A percentile compares a stretch with the other conserved stretches of the same genome.
Conservation (phyloP, 83 land plant genomes). For the Larix sibirica region DNA sequence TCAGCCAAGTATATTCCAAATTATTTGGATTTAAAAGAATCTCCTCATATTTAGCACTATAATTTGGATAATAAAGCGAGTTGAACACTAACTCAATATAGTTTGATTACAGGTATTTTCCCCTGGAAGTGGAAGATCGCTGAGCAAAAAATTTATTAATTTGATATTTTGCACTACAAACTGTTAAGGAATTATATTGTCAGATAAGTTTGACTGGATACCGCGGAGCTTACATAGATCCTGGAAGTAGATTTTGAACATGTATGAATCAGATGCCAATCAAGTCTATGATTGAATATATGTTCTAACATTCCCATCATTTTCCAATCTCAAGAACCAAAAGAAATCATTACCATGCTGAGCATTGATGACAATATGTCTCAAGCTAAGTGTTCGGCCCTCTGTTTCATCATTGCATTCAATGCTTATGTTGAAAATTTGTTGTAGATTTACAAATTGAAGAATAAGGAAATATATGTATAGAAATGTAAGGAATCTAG, state of each 20-base stretch:
- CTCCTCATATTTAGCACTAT: no score
- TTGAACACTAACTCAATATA: no score
- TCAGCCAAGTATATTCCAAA: no score
- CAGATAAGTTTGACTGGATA: neutral
- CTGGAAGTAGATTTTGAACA: neutral
- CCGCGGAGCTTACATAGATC: neutral
- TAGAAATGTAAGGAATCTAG: no score
- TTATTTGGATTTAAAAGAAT: no score
- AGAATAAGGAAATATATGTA: no score
- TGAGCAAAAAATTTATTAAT: no score
- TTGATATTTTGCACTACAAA: no score
- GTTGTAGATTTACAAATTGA: neutral
- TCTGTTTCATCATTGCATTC: neutral
- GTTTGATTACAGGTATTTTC: no score
- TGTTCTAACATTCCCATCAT: constrained; percentile 57
- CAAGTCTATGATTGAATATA: constrained; percentile 2
- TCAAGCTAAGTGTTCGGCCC: neutral
- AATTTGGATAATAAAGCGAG: no score
- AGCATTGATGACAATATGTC: neutral
- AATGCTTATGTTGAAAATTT: neutral
- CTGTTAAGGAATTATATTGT: no score
- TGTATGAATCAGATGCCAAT: neutral
- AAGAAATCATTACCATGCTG: constrained; percentile 6
- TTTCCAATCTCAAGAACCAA: constrained; percentile 37
- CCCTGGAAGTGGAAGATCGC: no score